Conservation (phyloP, 257 asterid species). For the Solanum appendiculatum region DNA sequence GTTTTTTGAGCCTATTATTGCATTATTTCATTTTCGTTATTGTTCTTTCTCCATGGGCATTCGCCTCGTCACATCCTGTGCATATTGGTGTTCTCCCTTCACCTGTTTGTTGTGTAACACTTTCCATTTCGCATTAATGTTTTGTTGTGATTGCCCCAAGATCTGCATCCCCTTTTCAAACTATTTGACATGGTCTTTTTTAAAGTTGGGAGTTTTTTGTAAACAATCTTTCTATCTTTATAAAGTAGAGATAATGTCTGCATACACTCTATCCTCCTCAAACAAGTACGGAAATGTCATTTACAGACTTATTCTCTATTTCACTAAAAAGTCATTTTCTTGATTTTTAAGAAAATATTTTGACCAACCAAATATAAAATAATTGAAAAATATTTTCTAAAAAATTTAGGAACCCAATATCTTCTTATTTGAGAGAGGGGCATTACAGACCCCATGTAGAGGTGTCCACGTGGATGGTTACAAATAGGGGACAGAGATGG, state of each 20-base stretch:
- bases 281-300: neutral
- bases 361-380: neutral
- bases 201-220: rapidly evolving
- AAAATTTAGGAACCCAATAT: neutral
- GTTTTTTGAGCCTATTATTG: neutral
- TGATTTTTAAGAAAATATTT: no score
- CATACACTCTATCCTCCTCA: neutral
- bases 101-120: neutral
- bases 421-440: neutral
- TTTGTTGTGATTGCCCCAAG: neutral
- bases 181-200: neutral
- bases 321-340: neutral
- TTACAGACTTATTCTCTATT: neutral
- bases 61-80: no score
- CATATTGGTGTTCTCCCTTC: no score
- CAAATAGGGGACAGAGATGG: neutral
- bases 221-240: neutral
- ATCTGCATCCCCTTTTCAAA: neutral
- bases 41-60: no score
- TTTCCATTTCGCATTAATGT: neutral
- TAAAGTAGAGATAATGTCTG: rapidly evolving
- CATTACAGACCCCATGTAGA: neutral
- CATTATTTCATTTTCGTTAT: neutral
- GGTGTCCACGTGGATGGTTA: neutral
- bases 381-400: no score